Conservation (phyloP, 805 yeast species). For the Ogataea pignaliae region DNA sequence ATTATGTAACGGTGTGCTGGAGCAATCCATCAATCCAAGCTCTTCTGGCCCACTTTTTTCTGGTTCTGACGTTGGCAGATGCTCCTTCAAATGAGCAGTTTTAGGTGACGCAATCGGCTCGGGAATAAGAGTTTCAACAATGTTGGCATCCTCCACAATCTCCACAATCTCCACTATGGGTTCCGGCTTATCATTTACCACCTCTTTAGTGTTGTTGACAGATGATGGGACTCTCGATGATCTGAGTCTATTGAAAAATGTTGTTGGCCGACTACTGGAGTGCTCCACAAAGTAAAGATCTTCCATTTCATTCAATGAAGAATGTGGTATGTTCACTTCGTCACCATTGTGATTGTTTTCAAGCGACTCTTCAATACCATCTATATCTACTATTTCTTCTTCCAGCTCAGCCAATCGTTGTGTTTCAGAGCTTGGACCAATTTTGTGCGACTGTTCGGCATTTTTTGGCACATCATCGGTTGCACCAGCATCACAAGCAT, state of each 20-base stretch:
- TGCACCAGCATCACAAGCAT: neutral
- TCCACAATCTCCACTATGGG: neutral
- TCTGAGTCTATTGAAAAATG: conserved; percentile 20
- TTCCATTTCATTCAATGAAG: conserved; percentile 31
- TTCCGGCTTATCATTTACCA: neutral
- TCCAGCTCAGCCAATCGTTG: conserved; percentile 5
- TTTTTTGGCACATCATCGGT: neutral
- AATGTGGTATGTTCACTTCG: conserved; percentile 36
- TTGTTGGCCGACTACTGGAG: conserved; percentile 21
- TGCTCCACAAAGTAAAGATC: conserved; percentile 24
- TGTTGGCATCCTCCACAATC: neutral
- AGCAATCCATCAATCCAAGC: neutral
- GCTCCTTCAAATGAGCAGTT: neutral
- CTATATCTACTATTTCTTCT: conserved; percentile 23
- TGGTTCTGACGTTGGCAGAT: conserved; percentile 2
- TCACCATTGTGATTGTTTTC: neutral
- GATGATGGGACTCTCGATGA: conserved; percentile 11
- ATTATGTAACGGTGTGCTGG: conserved; percentile 6
- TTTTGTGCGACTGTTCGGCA: neutral
- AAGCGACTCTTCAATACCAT: conserved; percentile 19
- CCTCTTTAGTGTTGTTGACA: neutral
- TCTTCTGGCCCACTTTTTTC: neutral
- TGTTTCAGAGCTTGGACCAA: neutral
- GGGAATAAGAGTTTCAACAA: neutral
- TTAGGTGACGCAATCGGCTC: too few species aligned